Conservation (phyloP, 2,329 filamentous ascomycete genomes). For the Neonectria sp. region DNA sequence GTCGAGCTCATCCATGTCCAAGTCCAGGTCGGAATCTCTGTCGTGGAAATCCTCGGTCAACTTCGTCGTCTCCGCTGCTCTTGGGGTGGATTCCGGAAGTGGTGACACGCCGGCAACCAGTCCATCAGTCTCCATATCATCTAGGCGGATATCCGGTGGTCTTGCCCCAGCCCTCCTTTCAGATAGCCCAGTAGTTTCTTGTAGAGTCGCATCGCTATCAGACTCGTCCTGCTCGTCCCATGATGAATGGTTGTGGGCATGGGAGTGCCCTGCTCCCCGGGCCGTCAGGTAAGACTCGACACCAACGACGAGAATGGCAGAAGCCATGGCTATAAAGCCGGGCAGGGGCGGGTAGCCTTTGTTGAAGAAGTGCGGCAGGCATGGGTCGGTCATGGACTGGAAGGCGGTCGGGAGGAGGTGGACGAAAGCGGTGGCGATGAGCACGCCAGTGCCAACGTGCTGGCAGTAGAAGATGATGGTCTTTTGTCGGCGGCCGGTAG, state of each 20-base stretch:
- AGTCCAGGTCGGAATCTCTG: slow-evolving; percentile 70
- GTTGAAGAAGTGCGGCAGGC: slow-evolving; percentile 85
- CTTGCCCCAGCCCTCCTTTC: slow-evolving; percentile 58
- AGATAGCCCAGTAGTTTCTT: slow-evolving; percentile 52
- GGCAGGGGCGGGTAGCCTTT: slow-evolving; percentile 84
- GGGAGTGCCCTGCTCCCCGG: slow-evolving; percentile 73
- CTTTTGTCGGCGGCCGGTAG: slow-evolving; percentile 70
- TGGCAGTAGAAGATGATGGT: slow-evolving; percentile 77
- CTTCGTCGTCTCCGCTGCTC: slow-evolving; percentile 43
- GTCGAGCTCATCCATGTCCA: slow-evolving; percentile 74
- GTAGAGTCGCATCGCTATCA: slow-evolving; percentile 47
- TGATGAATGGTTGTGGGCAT: slow-evolving; percentile 67
- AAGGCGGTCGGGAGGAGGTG: slow-evolving; percentile 81
- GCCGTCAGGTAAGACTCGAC: slow-evolving; percentile 93
- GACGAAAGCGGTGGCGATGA: slow-evolving; percentile 90
- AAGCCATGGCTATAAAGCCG: slow-evolving; percentile 85
- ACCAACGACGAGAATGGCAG: slow-evolving; percentile 85
- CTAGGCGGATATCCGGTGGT: slow-evolving; percentile 65
- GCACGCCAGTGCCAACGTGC: slow-evolving; percentile 85
- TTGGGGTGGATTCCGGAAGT: slow-evolving; percentile 68
- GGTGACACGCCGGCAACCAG: slow-evolving; percentile 73
- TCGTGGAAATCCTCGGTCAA: slow-evolving; percentile 54
- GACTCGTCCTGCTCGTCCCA: slow-evolving; percentile 65
- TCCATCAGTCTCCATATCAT: slow-evolving; percentile 68
- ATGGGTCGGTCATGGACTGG: slow-evolving; percentile 76